A percentile compares a stretch with the other conserved stretches of the same genome.
Evolutionary conservation across 176 grass and related monocot genomes (phyloP).

Genomic region (Panicum miliaceum): DNA sequence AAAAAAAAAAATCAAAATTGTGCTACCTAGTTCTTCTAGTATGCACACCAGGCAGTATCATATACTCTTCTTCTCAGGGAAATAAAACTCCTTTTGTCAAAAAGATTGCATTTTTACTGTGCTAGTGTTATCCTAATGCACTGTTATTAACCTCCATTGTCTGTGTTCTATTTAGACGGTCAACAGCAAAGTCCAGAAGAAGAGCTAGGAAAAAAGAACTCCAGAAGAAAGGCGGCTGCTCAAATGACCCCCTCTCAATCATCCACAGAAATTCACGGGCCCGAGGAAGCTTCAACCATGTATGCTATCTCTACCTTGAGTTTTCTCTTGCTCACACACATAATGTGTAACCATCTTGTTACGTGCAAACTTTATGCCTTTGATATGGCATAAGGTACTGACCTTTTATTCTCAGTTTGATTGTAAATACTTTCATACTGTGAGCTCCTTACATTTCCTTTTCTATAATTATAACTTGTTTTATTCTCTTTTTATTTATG

Average conservation of each 20-base stretch:
- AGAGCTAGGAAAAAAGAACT: no score
- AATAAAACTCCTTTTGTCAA: not conserved
- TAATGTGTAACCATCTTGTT: not conserved
- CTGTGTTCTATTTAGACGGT: not conserved
- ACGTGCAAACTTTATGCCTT: not conserved
- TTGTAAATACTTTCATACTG: no score
- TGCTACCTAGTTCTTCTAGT: not conserved
- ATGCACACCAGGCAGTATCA: not conserved
- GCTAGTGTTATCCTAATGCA: not conserved
- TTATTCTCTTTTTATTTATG: no score
- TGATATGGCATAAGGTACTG: not conserved
- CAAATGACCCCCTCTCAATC: not conserved
- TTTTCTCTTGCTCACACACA: not conserved
- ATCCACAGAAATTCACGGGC: not conserved
- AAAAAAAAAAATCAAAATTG: no score
- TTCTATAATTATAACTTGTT: no score
- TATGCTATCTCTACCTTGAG: not conserved
- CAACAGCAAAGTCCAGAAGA: not conserved
- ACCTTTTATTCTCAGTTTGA: no score
- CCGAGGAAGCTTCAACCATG: not conserved
- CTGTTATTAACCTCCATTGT: not conserved
- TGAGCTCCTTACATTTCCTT: no score
- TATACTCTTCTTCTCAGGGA: not conserved
- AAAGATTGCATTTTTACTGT: not conserved
- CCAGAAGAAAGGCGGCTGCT: not conserved